phyloP scores from a whole-genome alignment of 2,329 filamentous ascomycete species.

The Aspergillus flavus region DNA sequence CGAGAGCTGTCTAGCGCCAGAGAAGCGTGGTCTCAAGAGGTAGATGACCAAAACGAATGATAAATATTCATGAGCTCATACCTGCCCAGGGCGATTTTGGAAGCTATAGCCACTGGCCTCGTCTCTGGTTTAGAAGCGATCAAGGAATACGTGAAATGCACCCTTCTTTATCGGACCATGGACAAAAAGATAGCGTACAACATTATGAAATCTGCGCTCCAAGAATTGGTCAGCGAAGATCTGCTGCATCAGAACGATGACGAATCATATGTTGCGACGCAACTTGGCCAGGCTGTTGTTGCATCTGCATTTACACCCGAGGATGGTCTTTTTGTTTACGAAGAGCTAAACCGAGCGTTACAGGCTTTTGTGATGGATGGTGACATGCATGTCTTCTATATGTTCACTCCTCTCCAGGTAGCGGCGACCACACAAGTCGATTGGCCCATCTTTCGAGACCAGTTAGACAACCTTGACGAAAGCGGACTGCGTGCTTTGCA shows the following conservation, averaged over 20 bases:
- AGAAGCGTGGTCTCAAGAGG: slow-evolving; percentile 70
- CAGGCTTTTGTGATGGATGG: slow-evolving; percentile 77
- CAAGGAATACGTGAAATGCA: slow-evolving; percentile 68
- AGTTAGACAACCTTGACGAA: slow-evolving; percentile 71
- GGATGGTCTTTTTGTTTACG: slow-evolving; percentile 72
- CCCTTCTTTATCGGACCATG: slow-evolving; percentile 64
- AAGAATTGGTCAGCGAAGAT: slow-evolving; percentile 57
- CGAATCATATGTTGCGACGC: slow-evolving; percentile 62
- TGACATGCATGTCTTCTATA: slow-evolving; percentile 78
- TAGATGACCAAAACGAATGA: slow-evolving; percentile 29
- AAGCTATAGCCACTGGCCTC: slow-evolving; percentile 69
- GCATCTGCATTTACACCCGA: slow-evolving; percentile 73
- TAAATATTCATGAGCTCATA: slow-evolving; percentile 9
- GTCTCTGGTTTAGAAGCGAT: slow-evolving; percentile 67
- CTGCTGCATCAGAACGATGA: slow-evolving; percentile 57
- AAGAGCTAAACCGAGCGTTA: slow-evolving; percentile 68
- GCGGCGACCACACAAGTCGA: slow-evolving; percentile 57
- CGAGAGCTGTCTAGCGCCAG: slow-evolving; percentile 67
- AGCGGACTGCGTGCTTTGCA: slow-evolving; percentile 69
- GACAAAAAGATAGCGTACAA: slow-evolving; percentile 53
- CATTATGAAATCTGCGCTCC: slow-evolving; percentile 62
- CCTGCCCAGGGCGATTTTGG: slow-evolving; percentile 64
- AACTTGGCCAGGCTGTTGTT: slow-evolving; percentile 70
- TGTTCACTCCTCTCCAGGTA: slow-evolving; percentile 71
- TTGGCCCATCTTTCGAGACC: slow-evolving; percentile 72